phyloP scores from a whole-genome alignment of 129 eudicot genomes.

The Chrysanthemum makinoi region DNA sequence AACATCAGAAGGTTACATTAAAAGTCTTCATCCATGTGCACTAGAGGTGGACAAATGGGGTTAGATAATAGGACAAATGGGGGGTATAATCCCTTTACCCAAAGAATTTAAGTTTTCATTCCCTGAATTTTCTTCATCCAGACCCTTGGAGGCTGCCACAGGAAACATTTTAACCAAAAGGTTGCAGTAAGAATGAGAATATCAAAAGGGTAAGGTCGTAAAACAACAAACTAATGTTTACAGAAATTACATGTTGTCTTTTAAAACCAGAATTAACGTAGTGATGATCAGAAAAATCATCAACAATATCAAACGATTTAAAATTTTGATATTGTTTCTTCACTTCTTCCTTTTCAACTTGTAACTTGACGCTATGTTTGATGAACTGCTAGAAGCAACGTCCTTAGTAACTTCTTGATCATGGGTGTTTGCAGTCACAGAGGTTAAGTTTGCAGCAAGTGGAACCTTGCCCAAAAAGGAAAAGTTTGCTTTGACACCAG shows the following conservation, averaged over 20 bases:
- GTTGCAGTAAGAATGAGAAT: neutral
- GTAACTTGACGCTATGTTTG: slow-evolving; percentile 15
- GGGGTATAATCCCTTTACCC: too few species aligned
- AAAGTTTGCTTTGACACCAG: too few species aligned
- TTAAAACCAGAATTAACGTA: slow-evolving; percentile 29
- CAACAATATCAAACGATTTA: slow-evolving; percentile 58
- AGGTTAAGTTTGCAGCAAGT: neutral
- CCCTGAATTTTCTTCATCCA: slow-evolving; percentile 81
- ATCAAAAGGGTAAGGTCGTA: neutral
- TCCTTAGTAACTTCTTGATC: slow-evolving; percentile 20
- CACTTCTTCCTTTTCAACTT: slow-evolving; percentile 29
- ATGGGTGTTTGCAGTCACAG: slow-evolving; percentile 3
- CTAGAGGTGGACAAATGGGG: too few species aligned
- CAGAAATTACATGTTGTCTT: slow-evolving; percentile 41
- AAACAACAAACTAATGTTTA: neutral
- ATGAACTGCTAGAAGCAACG: slow-evolving; percentile 49
- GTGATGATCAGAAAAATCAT: slow-evolving; percentile 64
- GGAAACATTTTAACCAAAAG: slow-evolving; percentile 2
- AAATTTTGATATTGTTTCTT: slow-evolving; percentile 41
- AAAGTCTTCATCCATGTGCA: too few species aligned
- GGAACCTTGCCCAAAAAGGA: slow-evolving; percentile 39
- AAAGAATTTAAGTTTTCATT: too few species aligned
- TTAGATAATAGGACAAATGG: too few species aligned
- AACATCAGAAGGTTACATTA: neutral
- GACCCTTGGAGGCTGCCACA: slow-evolving; percentile 48